Conservation (phyloP, 768 basidiomycete genomes). For the Lactarius quietus region DNA sequence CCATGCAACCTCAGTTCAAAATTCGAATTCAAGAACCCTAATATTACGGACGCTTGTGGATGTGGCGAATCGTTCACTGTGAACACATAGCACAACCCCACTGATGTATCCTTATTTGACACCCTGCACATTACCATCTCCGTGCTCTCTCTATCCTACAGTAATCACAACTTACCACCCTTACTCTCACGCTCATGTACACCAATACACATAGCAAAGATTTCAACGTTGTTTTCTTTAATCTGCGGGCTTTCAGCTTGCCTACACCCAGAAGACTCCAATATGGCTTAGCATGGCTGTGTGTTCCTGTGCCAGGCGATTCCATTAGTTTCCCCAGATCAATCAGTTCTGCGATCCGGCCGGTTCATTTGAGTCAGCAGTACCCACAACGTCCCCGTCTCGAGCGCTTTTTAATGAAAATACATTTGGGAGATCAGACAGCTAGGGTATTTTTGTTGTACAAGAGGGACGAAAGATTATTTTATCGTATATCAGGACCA, state of each 20-base stretch:
- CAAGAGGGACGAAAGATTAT: not conserved
- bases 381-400: not conserved
- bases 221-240: not conserved
- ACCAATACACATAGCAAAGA: conserved; percentile 4
- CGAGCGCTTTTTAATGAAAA: not conserved
- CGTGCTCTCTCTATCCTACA: conserved; percentile 8
- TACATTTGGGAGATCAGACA: not conserved
- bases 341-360: not conserved
- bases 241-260: not conserved
- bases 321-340: not conserved
- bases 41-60: conserved; percentile 92
- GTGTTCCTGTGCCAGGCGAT: not conserved
- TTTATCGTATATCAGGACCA: not conserved
- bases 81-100: conserved; percentile 21
- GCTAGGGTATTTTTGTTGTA: not conserved
- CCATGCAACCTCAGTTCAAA: conserved; percentile 52
- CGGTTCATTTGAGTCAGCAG: not conserved
- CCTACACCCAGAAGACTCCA: too few species aligned
- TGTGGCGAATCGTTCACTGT: conserved; percentile 92
- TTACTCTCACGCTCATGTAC: conserved; percentile 11
- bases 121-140: conserved; percentile 1
- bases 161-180: not conserved
- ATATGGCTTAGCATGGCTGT: not conserved
- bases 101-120: conserved; percentile 15
- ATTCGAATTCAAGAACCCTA: conserved; percentile 86